Base-by-base conservation (phyloP, 192 early-diverging fungal genomes). In the Rhizophagus prolifer region DNA sequence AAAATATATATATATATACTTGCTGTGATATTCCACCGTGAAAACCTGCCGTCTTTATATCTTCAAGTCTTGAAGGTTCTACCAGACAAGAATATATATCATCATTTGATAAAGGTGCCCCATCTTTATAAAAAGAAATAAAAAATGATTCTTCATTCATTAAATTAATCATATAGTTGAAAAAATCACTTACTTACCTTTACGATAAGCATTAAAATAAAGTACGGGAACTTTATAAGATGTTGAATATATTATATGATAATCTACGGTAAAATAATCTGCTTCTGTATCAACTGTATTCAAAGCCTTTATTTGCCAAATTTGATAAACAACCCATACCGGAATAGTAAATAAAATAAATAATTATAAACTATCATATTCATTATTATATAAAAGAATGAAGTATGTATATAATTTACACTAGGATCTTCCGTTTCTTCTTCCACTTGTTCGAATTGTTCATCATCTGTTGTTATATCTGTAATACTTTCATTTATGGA, bases 241-340 rank as follows among this genome's bases (percentile, higher is more conserved):
- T n/a, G 84, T 36, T 12, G 88, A 89, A 73, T 87, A 91, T 9
- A 90, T 79, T 5, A 91, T 84, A 79, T 91, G 90, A 66, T 89
- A 85, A 62, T 86, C 83, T 1, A 86, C 72, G 23, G 77, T 78
- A 14, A 86, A 23, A 44, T 70, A 80, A 16, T 80, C 77, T 2
- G 34, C 28, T 6, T 34, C 44, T 12, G 47, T 25, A 7, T 14
- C 28, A 36, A 1, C 0, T 59, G 23, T 34, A 12, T 25, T 19
- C 26, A 73, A 5, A 23, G 14, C 3, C 71, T 44, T 14, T 61
- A 71, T 44, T n/a, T 38, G 14, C 21, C 16, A 14, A 47, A 70
- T 26, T 36, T 47, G 14, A 47, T 47, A 13, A 47, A n/a, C 36
- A 38, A 38, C 6, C 36, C 36, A 38, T 38, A 25, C 1, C 9